Evolutionary conservation across 345 rosid genomes (phyloP), one percentile per base, ranked within the genome.

Genomic region (Erysimum cheiranthoides): DNA sequence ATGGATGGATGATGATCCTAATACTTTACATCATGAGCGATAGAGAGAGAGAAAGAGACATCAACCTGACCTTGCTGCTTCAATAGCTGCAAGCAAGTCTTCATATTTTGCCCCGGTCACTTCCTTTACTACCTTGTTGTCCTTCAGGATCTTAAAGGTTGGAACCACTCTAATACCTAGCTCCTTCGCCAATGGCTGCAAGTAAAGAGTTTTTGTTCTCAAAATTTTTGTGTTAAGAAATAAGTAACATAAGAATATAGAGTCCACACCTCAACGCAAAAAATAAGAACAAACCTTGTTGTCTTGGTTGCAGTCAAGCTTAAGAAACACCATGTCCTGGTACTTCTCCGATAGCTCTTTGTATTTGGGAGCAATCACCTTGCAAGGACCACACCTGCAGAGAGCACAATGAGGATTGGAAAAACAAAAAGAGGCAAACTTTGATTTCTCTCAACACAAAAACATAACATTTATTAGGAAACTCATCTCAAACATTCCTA

Each of bases 351-450:
- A 87, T 75, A 93, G 83, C 35, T 85, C 89, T 72, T 86, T 76
- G 78, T 80, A 91, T 73, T 87, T 91, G 5, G 98, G 97, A 67
- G 96, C 97, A 1, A 93, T 93, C 30, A 91, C 72, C 84, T 93
- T 93, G 85, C 98, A 93, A 35, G 98, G 98, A 66, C 98, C 98
- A 66, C 98, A 91, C 97, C 97, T 91, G 70, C 46, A 70, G 3
- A 65, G 18, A 39, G 0, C 60, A 51, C 27, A 36, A 10, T 34
- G 5, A 30, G 11, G 14, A 49, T 58, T n/a, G 5, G 6, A 0
- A 28, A 5, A 17, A 1, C n/a, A 5, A 9, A 10, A 7, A 0
- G 3, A 2, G 28, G 6, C 10, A 45, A 53, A 36, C 31, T 67
- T 67, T 59, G 51, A 28, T 16, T 43, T 10, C 4, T 16, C 50